Evolutionary conservation across 2,329 filamentous ascomycete genomes (phyloP), one percentile per base, ranked within the genome.

Genomic region (Ophiostoma sp.): DNA sequence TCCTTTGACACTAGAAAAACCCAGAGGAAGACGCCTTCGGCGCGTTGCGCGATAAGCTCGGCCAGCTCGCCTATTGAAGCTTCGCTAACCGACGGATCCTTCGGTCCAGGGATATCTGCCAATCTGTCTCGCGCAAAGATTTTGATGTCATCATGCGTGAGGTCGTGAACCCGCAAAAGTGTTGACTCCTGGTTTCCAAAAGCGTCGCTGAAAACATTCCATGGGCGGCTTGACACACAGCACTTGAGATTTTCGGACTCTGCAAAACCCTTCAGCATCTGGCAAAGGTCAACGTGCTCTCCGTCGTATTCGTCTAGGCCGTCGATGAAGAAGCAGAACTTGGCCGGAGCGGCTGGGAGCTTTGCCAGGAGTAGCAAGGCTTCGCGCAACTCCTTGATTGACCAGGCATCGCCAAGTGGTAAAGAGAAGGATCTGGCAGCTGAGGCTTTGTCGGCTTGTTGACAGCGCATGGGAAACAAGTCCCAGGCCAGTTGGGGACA

Each of bases 301-400:
- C 38, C 64, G 3, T 41, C 4, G 40, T 68, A 69, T 16, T 69
- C 66, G 55, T 69, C 68, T 7, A 69, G 44, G 1, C 68, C 68
- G 27, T 69, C 68, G n/a, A 69, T 64, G 38, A 69, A 68, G 64
- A 69, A 62, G n/a, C 63, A 69, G 16, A 41, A 36, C 36, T 49
- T 64, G 36, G 40, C 36, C 6, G 49, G 38, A 38, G 66, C 18
- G 16, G 38, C 47, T 18, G 62, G 5, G 14, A 38, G 9, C 1
- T 40, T 41, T 11, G 66, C 27, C 9, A 67, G 27, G 27, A 49
- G 36, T 12, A 27, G 11, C 38, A 67, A 16, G 14, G 60, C 66
- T 38, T 55, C 5, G 11, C 11, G 66, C 5, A 67, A 45, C 40
- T 67, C 66, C 4, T 9, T 11, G 41, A 45, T 2, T 9, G 55